Conservation (phyloP, 2,329 filamentous ascomycete genomes). For the Nigrospora sphaerica region DNA sequence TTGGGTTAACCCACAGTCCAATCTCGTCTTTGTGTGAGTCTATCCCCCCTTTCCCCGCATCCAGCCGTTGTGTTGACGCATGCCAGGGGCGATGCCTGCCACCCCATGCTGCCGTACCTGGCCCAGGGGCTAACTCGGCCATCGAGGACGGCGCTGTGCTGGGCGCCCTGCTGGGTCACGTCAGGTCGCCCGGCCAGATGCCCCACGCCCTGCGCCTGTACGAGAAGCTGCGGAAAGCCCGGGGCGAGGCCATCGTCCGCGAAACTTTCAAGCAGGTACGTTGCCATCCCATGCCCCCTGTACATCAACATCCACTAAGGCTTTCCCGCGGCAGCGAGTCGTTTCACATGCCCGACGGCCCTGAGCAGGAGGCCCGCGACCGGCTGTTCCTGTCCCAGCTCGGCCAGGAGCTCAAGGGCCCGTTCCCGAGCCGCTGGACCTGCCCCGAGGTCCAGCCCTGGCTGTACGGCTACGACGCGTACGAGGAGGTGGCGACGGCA, state of each 20-base stretch:
- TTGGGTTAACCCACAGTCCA: slow-evolving; percentile 47
- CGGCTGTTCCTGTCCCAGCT: slow-evolving; percentile 48
- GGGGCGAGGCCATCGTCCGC: slow-evolving; percentile 46
- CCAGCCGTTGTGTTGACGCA: background rate
- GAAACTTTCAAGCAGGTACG: slow-evolving; percentile 50
- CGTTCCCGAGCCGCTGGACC: slow-evolving; percentile 58
- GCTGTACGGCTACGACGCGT: too few species aligned
- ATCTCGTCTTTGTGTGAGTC: slow-evolving; percentile 39
- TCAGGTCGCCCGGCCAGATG: slow-evolving; percentile 37
- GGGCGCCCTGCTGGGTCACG: slow-evolving; percentile 46
- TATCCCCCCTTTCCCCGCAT: slow-evolving; percentile 16
- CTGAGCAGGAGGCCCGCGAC: slow-evolving; percentile 51
- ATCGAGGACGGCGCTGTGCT: slow-evolving; percentile 64
- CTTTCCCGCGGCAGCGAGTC: slow-evolving; percentile 31
- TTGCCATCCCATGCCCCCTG: too few species aligned
- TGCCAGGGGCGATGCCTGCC: slow-evolving; percentile 52
- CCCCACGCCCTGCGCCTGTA: slow-evolving; percentile 36
- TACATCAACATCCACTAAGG: too few species aligned
- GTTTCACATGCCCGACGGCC: slow-evolving; percentile 48
- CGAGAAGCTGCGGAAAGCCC: slow-evolving; percentile 37
- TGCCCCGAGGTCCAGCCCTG: slow-evolving; percentile 56
- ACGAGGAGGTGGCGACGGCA: slow-evolving; percentile 41
- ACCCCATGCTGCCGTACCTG: slow-evolving; percentile 57
- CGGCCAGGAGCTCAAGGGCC: slow-evolving; percentile 38
- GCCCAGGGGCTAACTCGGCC: slow-evolving; percentile 62